Evolutionary conservation across 768 basidiomycete species (phyloP).

Genomic region (Paxillus ammoniavirescens): DNA sequence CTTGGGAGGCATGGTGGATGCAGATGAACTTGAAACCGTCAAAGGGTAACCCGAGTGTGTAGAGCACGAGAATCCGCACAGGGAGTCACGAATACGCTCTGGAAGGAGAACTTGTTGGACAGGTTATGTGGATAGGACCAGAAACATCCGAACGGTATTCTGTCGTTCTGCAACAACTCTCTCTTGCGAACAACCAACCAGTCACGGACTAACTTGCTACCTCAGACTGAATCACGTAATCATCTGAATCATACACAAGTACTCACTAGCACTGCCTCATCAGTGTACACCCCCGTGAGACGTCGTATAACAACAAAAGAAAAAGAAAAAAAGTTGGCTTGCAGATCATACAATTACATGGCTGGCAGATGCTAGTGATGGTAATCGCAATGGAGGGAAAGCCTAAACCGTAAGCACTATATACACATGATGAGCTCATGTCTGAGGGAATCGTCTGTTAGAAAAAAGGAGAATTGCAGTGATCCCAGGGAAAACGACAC

Average conservation of each 20-base stretch:
- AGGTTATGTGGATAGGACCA: background rate
- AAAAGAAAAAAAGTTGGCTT: background rate
- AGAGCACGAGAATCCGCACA: background rate
- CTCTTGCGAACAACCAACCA: conserved; percentile 3
- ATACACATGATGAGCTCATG: conserved; percentile 26
- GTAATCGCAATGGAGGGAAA: conserved; percentile 8
- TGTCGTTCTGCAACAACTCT: background rate
- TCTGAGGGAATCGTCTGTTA: conserved; percentile 22
- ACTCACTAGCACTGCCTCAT: no score
- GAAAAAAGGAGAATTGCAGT: conserved; percentile 22
- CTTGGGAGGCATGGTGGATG: conserved; percentile 26
- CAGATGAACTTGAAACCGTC: background rate
- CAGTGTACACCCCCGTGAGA: background rate
- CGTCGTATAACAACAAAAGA: background rate
- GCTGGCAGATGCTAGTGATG: conserved; percentile 17
- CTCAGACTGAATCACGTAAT: conserved; percentile 25
- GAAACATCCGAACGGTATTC: conserved; percentile 4
- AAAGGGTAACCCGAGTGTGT: background rate
- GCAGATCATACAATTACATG: conserved; percentile 11
- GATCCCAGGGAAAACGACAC: conserved; percentile 20
- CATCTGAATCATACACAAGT: no score
- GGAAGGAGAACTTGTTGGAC: no score
- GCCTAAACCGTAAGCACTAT: conserved; percentile 22
- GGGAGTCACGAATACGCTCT: no score
- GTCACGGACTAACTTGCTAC: background rate